Base-by-base conservation (phyloP, 495 filamentous ascomycete genomes). In the Penicillium bialowiezense region DNA sequence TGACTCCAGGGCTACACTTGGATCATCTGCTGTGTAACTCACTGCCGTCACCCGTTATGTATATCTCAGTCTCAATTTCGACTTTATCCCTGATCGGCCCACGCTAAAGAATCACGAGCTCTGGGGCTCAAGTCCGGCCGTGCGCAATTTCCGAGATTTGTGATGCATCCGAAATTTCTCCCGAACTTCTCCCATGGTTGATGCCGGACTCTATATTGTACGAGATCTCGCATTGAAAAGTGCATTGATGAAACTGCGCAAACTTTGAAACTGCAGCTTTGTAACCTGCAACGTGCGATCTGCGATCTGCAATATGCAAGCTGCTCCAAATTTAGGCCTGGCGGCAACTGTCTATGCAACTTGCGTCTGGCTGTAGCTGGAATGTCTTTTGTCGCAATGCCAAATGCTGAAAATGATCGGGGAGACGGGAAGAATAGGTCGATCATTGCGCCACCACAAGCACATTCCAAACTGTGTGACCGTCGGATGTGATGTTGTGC, bases 381-480 rank as follows among this genome's bases (percentile, higher is more conserved):
- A 58, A 50, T 54, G 28, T 58, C 42, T 58, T 19, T 37, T n/a
- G n/a, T n/a, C n/a, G n/a, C n/a, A n/a, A n/a, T n/a, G n/a, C 19
- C 35, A 38, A 8, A 19, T 31, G n/a, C n/a, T n/a, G n/a, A n/a
- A n/a, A n/a, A 38, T 15, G 44, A 23, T 39, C 35, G 23, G 44
- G 24, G 26, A 40, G 44, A 32, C 35, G 13, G 34, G n/a, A 29
- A 19, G 12, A 19, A n/a, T n/a, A 26, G 14, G 12, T 14, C 20
- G 31, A 37, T 29, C 34, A 37, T 9, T n/a, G 7, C n/a, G n/a
- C n/a, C n/a, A n/a, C n/a, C n/a, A 43, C 33, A 36, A 37, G 24
- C 10, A 40, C 23, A 26, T 26, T 26, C 23, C 10, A 12, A 34
- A 5, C 32, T 41, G 48, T 55, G 52, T 55, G 44, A 59, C 52